A percentile compares a stretch with the other conserved stretches of the same genome.
Conservation (phyloP, 2,329 filamentous ascomycete species). For the Mollisiaceae sp. region DNA sequence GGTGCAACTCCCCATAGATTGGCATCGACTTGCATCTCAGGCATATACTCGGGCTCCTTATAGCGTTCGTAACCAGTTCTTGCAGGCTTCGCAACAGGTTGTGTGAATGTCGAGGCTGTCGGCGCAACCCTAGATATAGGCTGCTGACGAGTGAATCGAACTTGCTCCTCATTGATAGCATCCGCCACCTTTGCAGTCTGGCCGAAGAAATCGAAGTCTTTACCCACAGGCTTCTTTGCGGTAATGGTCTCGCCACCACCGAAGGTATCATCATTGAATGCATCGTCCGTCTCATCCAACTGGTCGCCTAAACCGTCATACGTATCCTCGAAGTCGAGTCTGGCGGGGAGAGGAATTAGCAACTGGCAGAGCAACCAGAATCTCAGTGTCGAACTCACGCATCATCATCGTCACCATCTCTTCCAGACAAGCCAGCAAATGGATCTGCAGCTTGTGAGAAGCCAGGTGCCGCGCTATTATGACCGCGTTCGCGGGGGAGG, state of each 20-base stretch:
- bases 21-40: slow-evolving; percentile 89
- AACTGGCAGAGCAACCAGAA: background rate
- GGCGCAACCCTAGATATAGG: slow-evolving; percentile 57
- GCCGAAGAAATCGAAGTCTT: slow-evolving; percentile 97
- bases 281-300: slow-evolving; percentile 90
- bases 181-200: slow-evolving; percentile 85
- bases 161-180: slow-evolving; percentile 89
- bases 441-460: slow-evolving; percentile 86
- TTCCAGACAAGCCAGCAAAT: slow-evolving; percentile 79
- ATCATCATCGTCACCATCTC: slow-evolving; percentile 59
- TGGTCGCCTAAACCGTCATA: slow-evolving; percentile 93
- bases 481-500: slow-evolving; percentile 65
- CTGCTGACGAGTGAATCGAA: slow-evolving; percentile 79
- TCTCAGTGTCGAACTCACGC: slow-evolving; percentile 37
- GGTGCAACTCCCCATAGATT: slow-evolving; percentile 87
- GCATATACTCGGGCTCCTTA: slow-evolving; percentile 79
- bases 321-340: slow-evolving; percentile 92
- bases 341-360: slow-evolving; percentile 40
- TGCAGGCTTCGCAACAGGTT: slow-evolving; percentile 61
- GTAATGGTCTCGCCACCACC: slow-evolving; percentile 55
- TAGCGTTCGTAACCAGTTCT: slow-evolving; percentile 93
- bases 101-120: slow-evolving; percentile 46
- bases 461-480: slow-evolving; percentile 72
- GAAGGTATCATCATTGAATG: slow-evolving; percentile 97
- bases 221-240: slow-evolving; percentile 66